These are phyloP conservation scores for Ilex aquifolium DNA, from an alignment of 257 asterid genomes.

Conservation along the genomic window DNA sequence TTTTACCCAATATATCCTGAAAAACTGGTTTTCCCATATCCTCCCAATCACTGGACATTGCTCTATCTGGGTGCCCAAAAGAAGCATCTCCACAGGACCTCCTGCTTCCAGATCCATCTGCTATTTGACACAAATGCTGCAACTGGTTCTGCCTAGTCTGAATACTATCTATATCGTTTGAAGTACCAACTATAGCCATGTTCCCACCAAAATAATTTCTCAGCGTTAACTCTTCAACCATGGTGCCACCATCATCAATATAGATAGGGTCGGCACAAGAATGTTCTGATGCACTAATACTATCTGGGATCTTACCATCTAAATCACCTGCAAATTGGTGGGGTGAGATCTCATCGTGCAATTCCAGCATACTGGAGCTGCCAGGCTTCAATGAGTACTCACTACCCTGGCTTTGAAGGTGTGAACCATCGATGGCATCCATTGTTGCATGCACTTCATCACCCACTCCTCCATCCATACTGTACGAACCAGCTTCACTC, in stretches of 20 bases:
- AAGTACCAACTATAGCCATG: slow-evolving; percentile 45
- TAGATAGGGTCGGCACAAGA: slow-evolving; percentile 84
- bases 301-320: slow-evolving; percentile 49
- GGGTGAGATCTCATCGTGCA: slow-evolving; percentile 35
- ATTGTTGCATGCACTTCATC: slow-evolving; percentile 20
- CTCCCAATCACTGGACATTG: slow-evolving; percentile 34
- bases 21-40: slow-evolving; percentile 41
- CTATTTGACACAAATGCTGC: slow-evolving; percentile 62
- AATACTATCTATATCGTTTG: slow-evolving; percentile 44
- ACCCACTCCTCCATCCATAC: slow-evolving; percentile 40
- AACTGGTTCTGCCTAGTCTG: slow-evolving; percentile 50
- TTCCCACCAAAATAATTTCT: slow-evolving; percentile 56
- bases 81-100: slow-evolving; percentile 41
- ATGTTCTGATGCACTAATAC: slow-evolving; percentile 78
- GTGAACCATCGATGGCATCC: slow-evolving; percentile 29
- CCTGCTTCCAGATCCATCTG: slow-evolving; percentile 50
- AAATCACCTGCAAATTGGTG: slow-evolving; percentile 35
- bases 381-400: slow-evolving; percentile 20
- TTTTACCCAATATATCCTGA: slow-evolving; percentile 43
- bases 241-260: slow-evolving; percentile 36
- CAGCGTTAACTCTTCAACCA: slow-evolving; percentile 70
- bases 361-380: slow-evolving; percentile 40
- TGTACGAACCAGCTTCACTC: slow-evolving; percentile 19
- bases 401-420: slow-evolving; percentile 38
- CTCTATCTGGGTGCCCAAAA: slow-evolving; percentile 47